A percentile compares a stretch with the other conserved stretches of the same genome.
Conservation (phyloP, 1,284 basidiomycete species). For the Malassezia equina region DNA sequence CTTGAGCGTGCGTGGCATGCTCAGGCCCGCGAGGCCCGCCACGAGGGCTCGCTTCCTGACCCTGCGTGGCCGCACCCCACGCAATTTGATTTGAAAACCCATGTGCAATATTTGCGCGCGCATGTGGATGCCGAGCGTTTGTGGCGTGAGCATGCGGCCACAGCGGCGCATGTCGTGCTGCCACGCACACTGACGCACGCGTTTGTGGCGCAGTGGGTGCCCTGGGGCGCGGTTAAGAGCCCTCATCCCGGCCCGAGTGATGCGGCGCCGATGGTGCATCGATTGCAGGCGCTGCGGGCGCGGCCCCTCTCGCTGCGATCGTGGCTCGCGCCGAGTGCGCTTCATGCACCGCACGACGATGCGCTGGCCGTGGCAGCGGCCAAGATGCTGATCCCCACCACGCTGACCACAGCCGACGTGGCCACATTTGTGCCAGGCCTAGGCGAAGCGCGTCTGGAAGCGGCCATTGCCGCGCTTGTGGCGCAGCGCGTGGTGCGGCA, state of each 20-base stretch:
- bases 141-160: constrained; percentile 20
- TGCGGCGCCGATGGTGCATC: constrained; percentile 14
- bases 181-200: constrained; percentile 15
- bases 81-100: constrained; percentile 65
- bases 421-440: constrained; percentile 19
- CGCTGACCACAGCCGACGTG: neutral
- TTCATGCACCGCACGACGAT: neutral
- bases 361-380: neutral
- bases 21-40: constrained; percentile 63
- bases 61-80: constrained; percentile 59
- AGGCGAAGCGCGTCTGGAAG: constrained; percentile 21
- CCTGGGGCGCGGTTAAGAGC: constrained; percentile 13
- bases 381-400: neutral
- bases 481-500: constrained; percentile 7
- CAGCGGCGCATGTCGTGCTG: constrained; percentile 18
- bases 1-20: constrained; percentile 71
- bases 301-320: neutral
- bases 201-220: constrained; percentile 24
- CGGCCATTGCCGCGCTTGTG: constrained; percentile 21
- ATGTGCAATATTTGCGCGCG: constrained; percentile 67
- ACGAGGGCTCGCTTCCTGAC: constrained; percentile 61
- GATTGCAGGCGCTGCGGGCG: constrained; percentile 18
- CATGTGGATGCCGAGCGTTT: constrained; percentile 66
- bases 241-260: constrained; percentile 13
- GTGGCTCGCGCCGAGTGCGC: neutral